Evolutionary conservation across 83 land plant genomes (phyloP).

Genomic region (Thuja plicata): DNA sequence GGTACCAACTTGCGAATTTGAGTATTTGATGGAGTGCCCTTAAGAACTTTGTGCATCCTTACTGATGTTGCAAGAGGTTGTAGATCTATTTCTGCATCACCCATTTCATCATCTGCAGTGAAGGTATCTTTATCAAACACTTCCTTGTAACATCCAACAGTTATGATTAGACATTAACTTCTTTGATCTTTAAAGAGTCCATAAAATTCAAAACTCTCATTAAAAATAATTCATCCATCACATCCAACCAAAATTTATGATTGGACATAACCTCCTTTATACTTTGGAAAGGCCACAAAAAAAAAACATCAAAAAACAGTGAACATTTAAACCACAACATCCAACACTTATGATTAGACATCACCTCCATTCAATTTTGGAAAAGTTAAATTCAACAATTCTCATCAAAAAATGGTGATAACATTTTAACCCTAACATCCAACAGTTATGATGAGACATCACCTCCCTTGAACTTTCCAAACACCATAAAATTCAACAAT

Average conservation of each 20-base stretch:
- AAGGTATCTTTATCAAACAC: constrained; percentile 66
- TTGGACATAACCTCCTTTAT: neutral
- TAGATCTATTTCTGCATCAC: constrained; percentile 56
- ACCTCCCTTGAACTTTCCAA: neutral
- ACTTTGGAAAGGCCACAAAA: neutral
- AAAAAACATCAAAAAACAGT: neutral
- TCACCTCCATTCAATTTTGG: neutral
- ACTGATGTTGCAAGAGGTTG: constrained; percentile 31
- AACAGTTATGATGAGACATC: neutral
- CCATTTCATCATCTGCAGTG: constrained; percentile 55
- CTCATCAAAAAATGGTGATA: too few relatives aligned
- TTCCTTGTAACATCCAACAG: constrained; percentile 30
- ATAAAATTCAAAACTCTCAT: neutral
- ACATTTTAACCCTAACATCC: too few relatives aligned
- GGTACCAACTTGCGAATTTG: constrained; percentile 36
- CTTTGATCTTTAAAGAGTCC: neutral
- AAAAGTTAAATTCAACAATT: neutral
- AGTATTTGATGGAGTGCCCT: constrained; percentile 19
- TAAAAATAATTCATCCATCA: too few relatives aligned
- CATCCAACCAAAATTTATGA: neutral
- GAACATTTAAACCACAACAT: too few relatives aligned
- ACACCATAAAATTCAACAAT: neutral
- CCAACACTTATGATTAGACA: neutral
- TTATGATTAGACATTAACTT: neutral
- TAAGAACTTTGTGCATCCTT: constrained; percentile 21